Evolutionary conservation across 768 basidiomycete species (phyloP).

Genomic region (Termitomyces sp.): DNA sequence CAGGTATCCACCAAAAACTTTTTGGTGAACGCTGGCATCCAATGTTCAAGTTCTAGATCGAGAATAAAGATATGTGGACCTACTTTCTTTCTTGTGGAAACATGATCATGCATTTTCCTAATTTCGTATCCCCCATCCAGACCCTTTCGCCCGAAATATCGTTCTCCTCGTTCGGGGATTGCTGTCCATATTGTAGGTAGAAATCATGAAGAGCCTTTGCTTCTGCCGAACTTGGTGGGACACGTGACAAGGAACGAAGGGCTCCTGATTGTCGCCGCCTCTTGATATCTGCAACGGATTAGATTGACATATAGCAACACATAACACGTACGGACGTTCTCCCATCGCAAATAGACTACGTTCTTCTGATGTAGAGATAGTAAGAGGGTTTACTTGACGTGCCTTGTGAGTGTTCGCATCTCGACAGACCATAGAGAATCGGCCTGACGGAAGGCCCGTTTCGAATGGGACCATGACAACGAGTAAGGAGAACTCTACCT

Average conservation of each 20-base stretch:
- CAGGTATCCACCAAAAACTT: slow-evolving; percentile 73
- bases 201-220: slow-evolving; percentile 64
- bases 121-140: slow-evolving; percentile 69
- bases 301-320: not conserved
- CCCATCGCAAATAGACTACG: slow-evolving; percentile 57
- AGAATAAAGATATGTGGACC: slow-evolving; percentile 18
- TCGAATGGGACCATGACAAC: not conserved
- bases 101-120: slow-evolving; percentile 72
- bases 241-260: slow-evolving; percentile 57
- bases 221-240: slow-evolving; percentile 70
- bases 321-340: slow-evolving; percentile 43
- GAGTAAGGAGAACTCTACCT: slow-evolving; percentile 30
- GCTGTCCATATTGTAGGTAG: slow-evolving; percentile 55
- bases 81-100: slow-evolving; percentile 84
- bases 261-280: slow-evolving; percentile 47
- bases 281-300: slow-evolving; percentile 46
- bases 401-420: slow-evolving; percentile 64
- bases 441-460: slow-evolving; percentile 38
- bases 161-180: slow-evolving; percentile 18
- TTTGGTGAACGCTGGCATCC: slow-evolving; percentile 66
- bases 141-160: slow-evolving; percentile 38
- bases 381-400: slow-evolving; percentile 56
- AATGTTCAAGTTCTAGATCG: not conserved
- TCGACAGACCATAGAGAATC: slow-evolving; percentile 88
- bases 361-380: slow-evolving; percentile 58